These are phyloP conservation scores for Neobulgaria alba DNA, from an alignment of 2,329 filamentous ascomycete genomes.

Conservation along the genomic window DNA sequence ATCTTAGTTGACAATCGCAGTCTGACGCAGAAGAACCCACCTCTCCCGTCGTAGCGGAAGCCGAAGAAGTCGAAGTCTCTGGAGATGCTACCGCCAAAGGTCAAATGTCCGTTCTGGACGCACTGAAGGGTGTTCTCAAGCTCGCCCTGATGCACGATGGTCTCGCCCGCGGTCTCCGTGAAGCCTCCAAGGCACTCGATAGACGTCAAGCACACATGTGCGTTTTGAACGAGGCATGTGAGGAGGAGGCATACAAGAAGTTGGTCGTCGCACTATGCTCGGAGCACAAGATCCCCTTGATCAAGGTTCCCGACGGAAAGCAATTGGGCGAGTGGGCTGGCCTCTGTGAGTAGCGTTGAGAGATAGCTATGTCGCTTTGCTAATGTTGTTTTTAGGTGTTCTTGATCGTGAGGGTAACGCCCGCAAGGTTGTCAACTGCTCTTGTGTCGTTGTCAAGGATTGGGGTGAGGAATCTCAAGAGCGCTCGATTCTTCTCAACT, in stretches of 20 bases:
- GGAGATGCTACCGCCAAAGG: slow-evolving; percentile 79
- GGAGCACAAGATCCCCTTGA: slow-evolving; percentile 99
- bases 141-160: slow-evolving; percentile 99
- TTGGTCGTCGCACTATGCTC: slow-evolving; percentile 96
- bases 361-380: neutral
- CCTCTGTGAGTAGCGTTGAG: slow-evolving; percentile 69
- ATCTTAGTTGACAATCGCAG: slow-evolving; percentile 37
- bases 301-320: slow-evolving; percentile 99
- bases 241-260: slow-evolving; percentile 99
- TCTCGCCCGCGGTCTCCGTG: slow-evolving; percentile 94
- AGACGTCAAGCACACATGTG: slow-evolving; percentile 99
- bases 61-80: slow-evolving; percentile 89
- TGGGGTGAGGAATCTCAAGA: slow-evolving; percentile 99
- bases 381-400: slow-evolving; percentile 54
- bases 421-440: slow-evolving; percentile 99
- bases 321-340: slow-evolving; percentile 99
- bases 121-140: slow-evolving; percentile 98
- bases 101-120: slow-evolving; percentile 97
- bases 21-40: slow-evolving; percentile 99
- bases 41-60: slow-evolving; percentile 73
- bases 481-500: slow-evolving; percentile 98
- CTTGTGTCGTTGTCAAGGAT: slow-evolving; percentile 98
- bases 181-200: slow-evolving; percentile 98
- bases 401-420: slow-evolving; percentile 99
- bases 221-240: slow-evolving; percentile 98